A percentile compares a stretch with the other conserved stretches of the same genome.
Conservation (phyloP, 768 basidiomycete genomes). For the Xerocomus potaroensis region DNA sequence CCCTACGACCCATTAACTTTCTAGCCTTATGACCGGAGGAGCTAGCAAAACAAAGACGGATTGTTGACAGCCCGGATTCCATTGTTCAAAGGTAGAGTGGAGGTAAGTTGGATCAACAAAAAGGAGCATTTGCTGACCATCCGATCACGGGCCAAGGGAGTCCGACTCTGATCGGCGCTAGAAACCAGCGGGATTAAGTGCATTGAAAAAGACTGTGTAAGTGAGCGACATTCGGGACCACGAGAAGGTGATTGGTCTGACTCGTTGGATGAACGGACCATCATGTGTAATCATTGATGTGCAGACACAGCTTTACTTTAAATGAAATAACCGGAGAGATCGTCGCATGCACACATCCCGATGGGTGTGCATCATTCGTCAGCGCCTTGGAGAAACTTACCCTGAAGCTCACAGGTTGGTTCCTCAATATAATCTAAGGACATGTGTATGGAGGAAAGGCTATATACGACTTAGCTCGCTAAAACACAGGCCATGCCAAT, state of each 20-base stretch:
- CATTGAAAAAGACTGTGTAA: background rate
- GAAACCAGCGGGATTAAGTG: background rate
- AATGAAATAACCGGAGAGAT: slow-evolving; percentile 1
- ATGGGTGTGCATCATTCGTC: background rate
- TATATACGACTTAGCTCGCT: slow-evolving; percentile 1
- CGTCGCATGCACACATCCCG: background rate
- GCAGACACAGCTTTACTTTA: background rate
- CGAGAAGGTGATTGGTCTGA: background rate
- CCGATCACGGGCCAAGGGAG: background rate
- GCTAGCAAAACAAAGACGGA: no score
- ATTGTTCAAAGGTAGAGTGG: background rate
- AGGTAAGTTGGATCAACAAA: background rate
- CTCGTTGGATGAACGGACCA: background rate
- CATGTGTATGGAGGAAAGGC: background rate
- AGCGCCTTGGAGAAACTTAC: background rate
- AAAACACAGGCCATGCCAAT: background rate
- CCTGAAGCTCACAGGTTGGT: background rate
- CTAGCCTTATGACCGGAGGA: no score
- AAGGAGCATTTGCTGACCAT: background rate
- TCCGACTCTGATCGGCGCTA: background rate
- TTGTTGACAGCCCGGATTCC: background rate
- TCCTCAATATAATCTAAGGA: background rate
- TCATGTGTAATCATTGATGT: background rate
- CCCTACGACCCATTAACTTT: no score
- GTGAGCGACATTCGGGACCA: background rate